Conservation (phyloP, 2,329 filamentous ascomycete species). For the Penicillium sp. region DNA sequence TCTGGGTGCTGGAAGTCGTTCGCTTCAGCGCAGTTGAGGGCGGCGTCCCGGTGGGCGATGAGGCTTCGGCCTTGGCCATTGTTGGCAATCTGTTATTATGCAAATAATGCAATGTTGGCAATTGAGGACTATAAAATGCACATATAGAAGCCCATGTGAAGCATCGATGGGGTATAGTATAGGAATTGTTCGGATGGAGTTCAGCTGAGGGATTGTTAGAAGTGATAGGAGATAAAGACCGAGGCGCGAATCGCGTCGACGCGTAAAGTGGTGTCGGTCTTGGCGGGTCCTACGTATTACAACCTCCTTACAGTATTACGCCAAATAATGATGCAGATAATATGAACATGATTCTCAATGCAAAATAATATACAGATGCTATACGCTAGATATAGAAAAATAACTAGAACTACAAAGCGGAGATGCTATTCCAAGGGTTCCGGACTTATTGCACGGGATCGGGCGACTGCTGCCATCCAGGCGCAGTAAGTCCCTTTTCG, state of each 20-base stretch:
- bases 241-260: conserved; percentile 34
- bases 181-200: not conserved
- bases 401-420: conserved; percentile 12
- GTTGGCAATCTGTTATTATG: conserved; percentile 4
- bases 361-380: not conserved
- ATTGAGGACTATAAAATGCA: not conserved
- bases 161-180: not conserved
- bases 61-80: conserved; percentile 41
- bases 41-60: conserved; percentile 40
- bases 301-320: not conserved
- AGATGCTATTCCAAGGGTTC: conserved; percentile 1
- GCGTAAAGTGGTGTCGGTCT: conserved; percentile 36
- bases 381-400: conserved; percentile 38
- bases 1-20: conserved; percentile 42
- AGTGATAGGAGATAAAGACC: conserved; percentile 20
- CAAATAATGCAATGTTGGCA: not conserved
- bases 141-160: not conserved
- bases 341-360: not conserved
- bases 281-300: conserved; percentile 2
- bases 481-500: conserved; percentile 45
- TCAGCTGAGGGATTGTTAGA: conserved; percentile 1
- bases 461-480: conserved; percentile 49
- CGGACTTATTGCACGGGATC: conserved; percentile 5
- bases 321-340: not conserved
- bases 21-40: conserved; percentile 39